Evolutionary conservation across 345 rosid genomes (phyloP), one percentile per base, ranked within the genome.

Genomic region (Hypericum androsaemum): DNA sequence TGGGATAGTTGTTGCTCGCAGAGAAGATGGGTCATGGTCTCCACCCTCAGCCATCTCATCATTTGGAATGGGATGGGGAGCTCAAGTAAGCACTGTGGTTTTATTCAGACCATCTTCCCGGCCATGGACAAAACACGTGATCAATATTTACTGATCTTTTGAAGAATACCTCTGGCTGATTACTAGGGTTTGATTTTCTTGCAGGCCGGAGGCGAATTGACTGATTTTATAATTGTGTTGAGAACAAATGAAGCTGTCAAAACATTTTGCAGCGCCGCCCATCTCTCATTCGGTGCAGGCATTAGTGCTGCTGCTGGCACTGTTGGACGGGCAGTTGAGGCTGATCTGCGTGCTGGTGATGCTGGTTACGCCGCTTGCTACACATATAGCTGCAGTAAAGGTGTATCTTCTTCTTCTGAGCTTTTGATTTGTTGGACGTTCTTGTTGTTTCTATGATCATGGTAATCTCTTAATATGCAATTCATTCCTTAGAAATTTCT

Each of bases 321-420:
- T 15, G 52, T 82, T 56, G 97, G 98, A 58, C 77, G 97, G 54
- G 80, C 94, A 62, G 78, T 64, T 64, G 98, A 83, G 75, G 98
- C 97, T 42, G 95, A 74, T 70, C 50, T 92, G 14, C 79, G 95
- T 58, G 96, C 94, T 64, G 97, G 98, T 52, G 86, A 80, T 55
- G 88, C 94, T 57, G 97, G 98, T 66, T 88, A 63, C 78, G 86
- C 96, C 41, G 88, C 98, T 59, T 85, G 95, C 66, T 92, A 92
- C 64, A 85, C 98, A 5, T 92, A 92, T 69, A 92, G 98, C 68
- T 83, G 98, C 74, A 85, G 95, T 65, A 92, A 92, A 92, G 97
- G 98, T 92, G 12, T 40, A 38, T 64, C 42, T 32, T 47, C 54
- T 28, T 44, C 16, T 40, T 46, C 57, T 62, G 35, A 41, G 14